Evolutionary conservation across 495 filamentous ascomycete genomes (phyloP).

Genomic region (Massariosphaeria phaeospora): DNA sequence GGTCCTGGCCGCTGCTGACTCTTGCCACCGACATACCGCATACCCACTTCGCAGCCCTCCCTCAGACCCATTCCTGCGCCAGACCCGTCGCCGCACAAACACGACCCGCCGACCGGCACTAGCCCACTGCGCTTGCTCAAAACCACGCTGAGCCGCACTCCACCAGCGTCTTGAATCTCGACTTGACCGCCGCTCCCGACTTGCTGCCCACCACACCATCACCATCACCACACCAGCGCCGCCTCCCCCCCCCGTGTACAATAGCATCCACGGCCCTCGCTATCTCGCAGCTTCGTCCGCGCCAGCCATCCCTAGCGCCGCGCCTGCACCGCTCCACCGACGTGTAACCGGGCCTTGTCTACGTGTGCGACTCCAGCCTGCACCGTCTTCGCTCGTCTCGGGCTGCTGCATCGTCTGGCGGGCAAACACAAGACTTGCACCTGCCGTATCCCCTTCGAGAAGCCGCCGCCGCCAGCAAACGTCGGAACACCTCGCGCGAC

Average conservation of each 20-base stretch:
- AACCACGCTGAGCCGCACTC: slow-evolving; percentile 30
- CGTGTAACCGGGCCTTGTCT: slow-evolving; percentile 10
- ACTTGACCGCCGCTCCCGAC: slow-evolving; percentile 12
- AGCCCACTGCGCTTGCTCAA: slow-evolving; percentile 7
- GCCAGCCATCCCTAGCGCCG: background rate
- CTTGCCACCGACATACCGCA: background rate
- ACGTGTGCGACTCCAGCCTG: slow-evolving; percentile 8
- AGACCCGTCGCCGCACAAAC: background rate
- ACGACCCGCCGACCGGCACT: slow-evolving; percentile 3
- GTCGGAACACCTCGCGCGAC: slow-evolving; percentile 11
- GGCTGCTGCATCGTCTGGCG: background rate
- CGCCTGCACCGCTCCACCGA: background rate
- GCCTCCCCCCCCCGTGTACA: slow-evolving; percentile 8
- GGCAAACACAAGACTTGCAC: background rate
- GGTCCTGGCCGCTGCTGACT: slow-evolving; percentile 21
- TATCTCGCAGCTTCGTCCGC: background rate
- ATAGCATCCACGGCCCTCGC: background rate
- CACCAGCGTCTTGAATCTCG: background rate
- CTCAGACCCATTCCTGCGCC: background rate
- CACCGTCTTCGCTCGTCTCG: slow-evolving; percentile 17
- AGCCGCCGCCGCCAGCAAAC: slow-evolving; percentile 27
- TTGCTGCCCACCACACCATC: background rate
- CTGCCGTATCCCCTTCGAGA: slow-evolving; percentile 26
- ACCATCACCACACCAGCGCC: background rate
- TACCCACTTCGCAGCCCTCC: background rate